phyloP scores from a whole-genome alignment of 1,284 basidiomycete species.

The Agaricales sp. region DNA sequence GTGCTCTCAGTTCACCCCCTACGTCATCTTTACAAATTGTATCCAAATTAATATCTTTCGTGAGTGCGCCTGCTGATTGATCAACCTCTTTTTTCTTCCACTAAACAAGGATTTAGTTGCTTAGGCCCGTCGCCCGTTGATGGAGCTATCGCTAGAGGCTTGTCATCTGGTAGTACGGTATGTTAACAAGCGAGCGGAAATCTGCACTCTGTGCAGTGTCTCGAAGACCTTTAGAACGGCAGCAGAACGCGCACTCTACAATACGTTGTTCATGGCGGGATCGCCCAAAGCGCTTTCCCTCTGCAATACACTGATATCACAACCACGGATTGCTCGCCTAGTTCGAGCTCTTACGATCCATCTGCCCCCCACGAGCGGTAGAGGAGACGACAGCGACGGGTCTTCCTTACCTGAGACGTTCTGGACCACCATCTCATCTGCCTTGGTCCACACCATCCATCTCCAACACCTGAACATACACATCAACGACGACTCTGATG shows the following conservation, averaged over 20 bases:
- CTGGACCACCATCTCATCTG: constrained; percentile 38
- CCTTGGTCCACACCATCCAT: constrained; percentile 30
- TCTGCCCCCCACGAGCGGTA: constrained; percentile 12
- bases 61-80: not conserved
- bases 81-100: constrained; percentile 1
- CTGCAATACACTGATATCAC: constrained; percentile 34
- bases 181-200: constrained; percentile 38
- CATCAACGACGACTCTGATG: constrained; percentile 28
- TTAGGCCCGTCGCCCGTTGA: too few species aligned
- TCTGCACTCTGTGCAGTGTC: constrained; percentile 44
- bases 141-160: constrained; percentile 48
- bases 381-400: constrained; percentile 8
- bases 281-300: constrained; percentile 24
- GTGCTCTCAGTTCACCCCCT: too few species aligned
- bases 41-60: not conserved
- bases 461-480: constrained; percentile 44
- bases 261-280: constrained; percentile 37
- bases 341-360: constrained; percentile 45
- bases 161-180: constrained; percentile 43
- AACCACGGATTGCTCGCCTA: constrained; percentile 33
- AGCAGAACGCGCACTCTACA: constrained; percentile 50
- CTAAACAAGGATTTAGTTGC: constrained; percentile 14
- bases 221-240: constrained; percentile 41
- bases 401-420: constrained; percentile 27
- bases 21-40: too few species aligned